These are phyloP conservation scores for Takashimella koratensis DNA, from an alignment of 1,284 basidiomycete species.

Conservation along the genomic window DNA sequence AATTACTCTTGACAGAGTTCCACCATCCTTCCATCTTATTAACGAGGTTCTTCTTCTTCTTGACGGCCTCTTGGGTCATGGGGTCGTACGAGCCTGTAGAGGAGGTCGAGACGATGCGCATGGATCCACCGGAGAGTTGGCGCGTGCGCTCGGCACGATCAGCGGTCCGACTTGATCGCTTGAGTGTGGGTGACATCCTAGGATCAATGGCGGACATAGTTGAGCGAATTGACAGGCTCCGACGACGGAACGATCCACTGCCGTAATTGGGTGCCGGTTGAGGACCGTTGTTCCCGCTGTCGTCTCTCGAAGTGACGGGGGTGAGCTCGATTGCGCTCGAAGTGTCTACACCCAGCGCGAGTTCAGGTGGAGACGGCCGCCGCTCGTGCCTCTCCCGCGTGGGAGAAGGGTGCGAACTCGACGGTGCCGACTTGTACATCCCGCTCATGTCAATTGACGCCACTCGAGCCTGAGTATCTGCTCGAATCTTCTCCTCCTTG, in stretches of 20 bases:
- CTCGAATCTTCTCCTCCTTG: conserved; percentile 55
- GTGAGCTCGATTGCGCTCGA: conserved; percentile 24
- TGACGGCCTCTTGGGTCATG: conserved; percentile 6
- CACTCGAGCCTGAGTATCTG: conserved; percentile 31
- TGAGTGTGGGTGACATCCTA: conserved; percentile 23
- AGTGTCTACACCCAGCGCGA: conserved; percentile 11
- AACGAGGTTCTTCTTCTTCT: conserved; percentile 48
- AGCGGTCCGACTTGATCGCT: conserved; percentile 18
- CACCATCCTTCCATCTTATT: conserved; percentile 53
- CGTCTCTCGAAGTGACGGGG: conserved; percentile 31
- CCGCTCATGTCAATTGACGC: not conserved
- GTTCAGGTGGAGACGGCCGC: conserved; percentile 3
- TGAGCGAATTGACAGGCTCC: conserved; percentile 39
- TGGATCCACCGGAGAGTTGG: conserved; percentile 34
- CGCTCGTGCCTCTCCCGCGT: not conserved
- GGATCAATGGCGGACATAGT: conserved; percentile 33
- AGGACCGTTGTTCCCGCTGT: conserved; percentile 1
- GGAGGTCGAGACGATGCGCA: conserved; percentile 16
- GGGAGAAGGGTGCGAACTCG: not conserved
- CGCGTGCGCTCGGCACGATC: conserved; percentile 27
- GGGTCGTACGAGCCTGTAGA: conserved; percentile 8
- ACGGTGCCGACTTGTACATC: not conserved
- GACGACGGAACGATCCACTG: conserved; percentile 10
- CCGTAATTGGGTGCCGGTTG: not conserved
- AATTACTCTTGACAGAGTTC: conserved; percentile 51